These are phyloP conservation scores for Kodamaea arcana DNA, from an alignment of 1,139 yeast species.

Conservation along the genomic window DNA sequence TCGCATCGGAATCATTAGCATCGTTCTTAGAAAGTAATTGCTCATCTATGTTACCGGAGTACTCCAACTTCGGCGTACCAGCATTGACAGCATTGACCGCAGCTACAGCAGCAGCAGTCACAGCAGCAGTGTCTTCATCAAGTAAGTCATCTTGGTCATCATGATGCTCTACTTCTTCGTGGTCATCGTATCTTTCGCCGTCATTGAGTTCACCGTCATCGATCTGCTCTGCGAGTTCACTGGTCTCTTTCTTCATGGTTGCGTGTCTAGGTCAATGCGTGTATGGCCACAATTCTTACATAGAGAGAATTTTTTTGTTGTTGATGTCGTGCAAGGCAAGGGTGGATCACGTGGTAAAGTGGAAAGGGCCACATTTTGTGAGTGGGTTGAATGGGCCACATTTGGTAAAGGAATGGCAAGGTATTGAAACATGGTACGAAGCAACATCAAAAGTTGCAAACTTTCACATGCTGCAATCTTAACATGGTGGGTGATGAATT, in stretches of 20 bases:
- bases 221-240: background rate
- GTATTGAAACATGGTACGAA: too few relatives aligned
- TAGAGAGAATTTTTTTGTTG: too few relatives aligned
- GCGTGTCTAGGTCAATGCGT: conserved; percentile 1
- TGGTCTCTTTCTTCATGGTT: background rate
- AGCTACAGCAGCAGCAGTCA: conserved; percentile 8
- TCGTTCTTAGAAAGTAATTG: conserved; percentile 25
- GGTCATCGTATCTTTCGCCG: background rate
- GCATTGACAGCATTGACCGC: conserved; percentile 7
- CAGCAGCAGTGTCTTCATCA: conserved; percentile 7
- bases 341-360: too few relatives aligned
- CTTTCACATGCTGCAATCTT: too few relatives aligned
- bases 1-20: conserved; percentile 11
- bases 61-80: conserved; percentile 21
- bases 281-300: conserved; percentile 1
- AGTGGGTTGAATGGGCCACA: too few relatives aligned
- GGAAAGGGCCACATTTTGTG: too few relatives aligned
- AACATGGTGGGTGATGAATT: too few relatives aligned
- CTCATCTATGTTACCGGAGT: conserved; percentile 44
- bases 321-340: too few relatives aligned
- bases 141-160: conserved; percentile 1
- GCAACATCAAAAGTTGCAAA: too few relatives aligned
- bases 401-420: too few relatives aligned
- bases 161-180: background rate
- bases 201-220: background rate